Percentiles rank a stretch among this genome's conserved stretches.
Conservation (phyloP, 1,139 yeast species). For the Kodamaea fungicola region DNA sequence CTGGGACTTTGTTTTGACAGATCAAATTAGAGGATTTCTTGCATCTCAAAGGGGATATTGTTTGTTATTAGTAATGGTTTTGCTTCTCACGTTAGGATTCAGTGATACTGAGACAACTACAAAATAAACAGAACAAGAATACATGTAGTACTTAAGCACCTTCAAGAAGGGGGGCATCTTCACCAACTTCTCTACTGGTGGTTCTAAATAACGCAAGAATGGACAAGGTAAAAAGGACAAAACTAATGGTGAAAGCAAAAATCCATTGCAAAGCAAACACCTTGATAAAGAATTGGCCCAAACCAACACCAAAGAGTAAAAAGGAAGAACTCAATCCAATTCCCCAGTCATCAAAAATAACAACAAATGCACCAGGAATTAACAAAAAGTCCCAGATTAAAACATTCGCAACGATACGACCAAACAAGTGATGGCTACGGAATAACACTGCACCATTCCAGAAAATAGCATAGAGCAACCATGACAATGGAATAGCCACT, state of each 20-base stretch:
- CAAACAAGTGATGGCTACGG: slow-evolving; percentile 52
- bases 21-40: neutral
- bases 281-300: slow-evolving; percentile 66
- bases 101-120: too few relatives aligned
- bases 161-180: neutral
- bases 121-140: too few relatives aligned
- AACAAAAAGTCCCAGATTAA: slow-evolving; percentile 76
- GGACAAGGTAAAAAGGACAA: slow-evolving; percentile 47
- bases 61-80: too few relatives aligned
- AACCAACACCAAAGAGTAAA: slow-evolving; percentile 61
- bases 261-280: slow-evolving; percentile 81
- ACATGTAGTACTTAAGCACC: too few relatives aligned
- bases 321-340: slow-evolving; percentile 58
- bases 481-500: slow-evolving; percentile 67
- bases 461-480: slow-evolving; percentile 69
- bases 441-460: slow-evolving; percentile 81
- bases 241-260: slow-evolving; percentile 68
- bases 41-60: too few relatives aligned
- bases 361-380: slow-evolving; percentile 56
- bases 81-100: too few relatives aligned
- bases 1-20: slow-evolving; percentile 4
- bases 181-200: neutral
- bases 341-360: slow-evolving; percentile 68
- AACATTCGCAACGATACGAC: slow-evolving; percentile 69
- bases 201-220: slow-evolving; percentile 27